phyloP scores from a whole-genome alignment of 306 rosid genomes.

The Rubus idaeus region DNA sequence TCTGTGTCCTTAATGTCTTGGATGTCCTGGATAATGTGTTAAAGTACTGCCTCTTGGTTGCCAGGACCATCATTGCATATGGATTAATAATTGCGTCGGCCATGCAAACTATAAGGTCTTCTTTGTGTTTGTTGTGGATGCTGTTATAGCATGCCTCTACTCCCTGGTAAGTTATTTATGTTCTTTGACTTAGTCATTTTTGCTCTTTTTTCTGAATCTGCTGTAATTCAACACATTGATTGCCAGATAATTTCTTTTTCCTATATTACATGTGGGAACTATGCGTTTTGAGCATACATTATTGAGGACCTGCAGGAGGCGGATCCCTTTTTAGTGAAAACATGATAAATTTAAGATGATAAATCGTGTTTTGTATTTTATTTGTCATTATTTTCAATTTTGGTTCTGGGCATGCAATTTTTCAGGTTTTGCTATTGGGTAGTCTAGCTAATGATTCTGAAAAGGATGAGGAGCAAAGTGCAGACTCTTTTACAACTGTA shows the following conservation, averaged over 20 bases:
- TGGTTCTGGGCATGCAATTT: constrained; percentile 6
- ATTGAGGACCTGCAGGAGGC: constrained; percentile 11
- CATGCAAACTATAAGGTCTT: constrained; percentile 90
- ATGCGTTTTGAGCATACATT: constrained; percentile 7
- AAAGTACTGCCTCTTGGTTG: constrained; percentile 44
- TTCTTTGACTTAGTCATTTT: constrained; percentile 8
- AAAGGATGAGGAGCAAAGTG: constrained; percentile 59
- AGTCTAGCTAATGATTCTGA: constrained; percentile 65
- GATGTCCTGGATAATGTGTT: constrained; percentile 32
- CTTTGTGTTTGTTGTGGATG: constrained; percentile 78
- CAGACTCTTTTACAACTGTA: constrained; percentile 60
- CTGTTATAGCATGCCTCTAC: constrained; percentile 77
- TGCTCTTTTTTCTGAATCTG: constrained; percentile 14
- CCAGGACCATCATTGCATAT: constrained; percentile 98
- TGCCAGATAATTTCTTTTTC: constrained; percentile 1
- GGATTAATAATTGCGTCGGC: constrained; percentile 96
- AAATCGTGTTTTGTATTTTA: constrained; percentile 9
- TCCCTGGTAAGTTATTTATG: constrained; percentile 72
- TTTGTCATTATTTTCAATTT: not conserved
- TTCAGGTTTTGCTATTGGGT: constrained; percentile 84
- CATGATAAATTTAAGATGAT: not conserved
- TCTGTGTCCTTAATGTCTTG: constrained; percentile 28
- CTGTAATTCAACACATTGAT: constrained; percentile 14
- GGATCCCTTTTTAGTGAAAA: constrained; percentile 21
- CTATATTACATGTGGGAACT: not conserved